Base-by-base conservation (phyloP, 2,329 filamentous ascomycete genomes). In the Colletotrichum gloeosporioides region DNA sequence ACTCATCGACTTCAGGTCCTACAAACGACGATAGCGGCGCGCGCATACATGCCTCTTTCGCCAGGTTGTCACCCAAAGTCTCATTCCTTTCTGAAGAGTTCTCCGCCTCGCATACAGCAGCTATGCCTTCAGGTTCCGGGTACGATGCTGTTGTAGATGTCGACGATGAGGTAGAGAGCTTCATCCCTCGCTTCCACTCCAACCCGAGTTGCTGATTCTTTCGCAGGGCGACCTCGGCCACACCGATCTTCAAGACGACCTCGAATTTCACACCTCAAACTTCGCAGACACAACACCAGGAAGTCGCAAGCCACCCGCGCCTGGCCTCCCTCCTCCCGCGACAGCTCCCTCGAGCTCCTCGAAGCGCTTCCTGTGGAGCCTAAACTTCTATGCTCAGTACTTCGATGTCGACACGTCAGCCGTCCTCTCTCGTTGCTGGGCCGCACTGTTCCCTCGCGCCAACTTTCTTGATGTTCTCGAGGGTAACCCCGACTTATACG, bases 71-170 rank as follows among this genome's bases (percentile, higher is more conserved):
- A 63, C 55, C 29, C 25, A 63, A 6, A 63, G 10, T 15, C 25
- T 8, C n/a, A 63, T 22, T 13, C 18, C 18, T 8, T 22, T n/a
- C 7, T 15, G 32, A 63, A 22, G 10, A 7, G 22, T 16, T 32
- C 18, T 22, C 18, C 31, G 10, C 31, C 29, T 63, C 25, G 44
- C 66, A 69, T 65, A 63, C 73, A 31, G 31, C 77, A 82, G 88
- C 81, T 72, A 96, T 96, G 94, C 59, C 59, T 31, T 92, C 95
- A 74, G 94, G 95, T 85, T 76, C 74, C 27, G 74, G 74, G 80
- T 99, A 99, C 86, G 97, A 99, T 89, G 97, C 98, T 77, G 96
- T 99, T 79, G 97, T 99, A 76, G 97, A 99, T 82, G 94, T 99
- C 72, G 97, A 99, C 85, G 95, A 97, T 82, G 97, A 99, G 91